phyloP scores from a whole-genome alignment of 1,284 basidiomycete species.

The Ganoderma boninense region DNA sequence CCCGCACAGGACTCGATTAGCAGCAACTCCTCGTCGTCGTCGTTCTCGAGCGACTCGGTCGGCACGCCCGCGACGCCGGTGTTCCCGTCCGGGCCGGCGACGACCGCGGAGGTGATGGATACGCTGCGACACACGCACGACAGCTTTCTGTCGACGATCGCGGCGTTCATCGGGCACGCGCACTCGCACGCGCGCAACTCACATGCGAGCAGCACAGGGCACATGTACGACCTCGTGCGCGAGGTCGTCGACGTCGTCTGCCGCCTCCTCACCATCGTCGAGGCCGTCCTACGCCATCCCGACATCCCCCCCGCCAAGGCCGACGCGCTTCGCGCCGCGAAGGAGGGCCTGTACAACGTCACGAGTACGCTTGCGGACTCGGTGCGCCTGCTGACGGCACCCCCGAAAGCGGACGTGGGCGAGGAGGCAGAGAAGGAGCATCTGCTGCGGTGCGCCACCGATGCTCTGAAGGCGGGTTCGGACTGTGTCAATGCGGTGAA shows the following conservation, averaged over 20 bases:
- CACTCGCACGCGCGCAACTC: slow-evolving; percentile 91
- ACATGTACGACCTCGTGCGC: slow-evolving; percentile 92
- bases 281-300: slow-evolving; percentile 82
- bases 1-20: slow-evolving; percentile 59
- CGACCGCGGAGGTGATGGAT: slow-evolving; percentile 71
- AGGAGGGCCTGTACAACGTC: slow-evolving; percentile 86
- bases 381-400: slow-evolving; percentile 75
- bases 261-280: slow-evolving; percentile 91
- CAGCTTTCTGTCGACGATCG: slow-evolving; percentile 91
- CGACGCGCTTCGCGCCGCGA: slow-evolving; percentile 70
- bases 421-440: slow-evolving; percentile 86
- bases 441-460: slow-evolving; percentile 85
- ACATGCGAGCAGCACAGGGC: slow-evolving; percentile 91
- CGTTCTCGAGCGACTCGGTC: slow-evolving; percentile 53
- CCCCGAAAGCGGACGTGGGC: slow-evolving; percentile 58
- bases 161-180: slow-evolving; percentile 96
- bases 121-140: slow-evolving; percentile 83
- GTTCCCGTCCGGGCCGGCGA: slow-evolving; percentile 77
- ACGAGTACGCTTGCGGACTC: slow-evolving; percentile 91
- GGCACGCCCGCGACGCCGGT: slow-evolving; percentile 54
- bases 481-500: slow-evolving; percentile 89
- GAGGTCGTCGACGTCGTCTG: slow-evolving; percentile 95
- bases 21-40: slow-evolving; percentile 76
- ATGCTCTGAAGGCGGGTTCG: slow-evolving; percentile 86
- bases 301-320: slow-evolving; percentile 65